Evolutionary conservation across 306 rosid genomes (phyloP), one percentile per base, ranked within the genome.

Genomic region (Lupinus albus): DNA sequence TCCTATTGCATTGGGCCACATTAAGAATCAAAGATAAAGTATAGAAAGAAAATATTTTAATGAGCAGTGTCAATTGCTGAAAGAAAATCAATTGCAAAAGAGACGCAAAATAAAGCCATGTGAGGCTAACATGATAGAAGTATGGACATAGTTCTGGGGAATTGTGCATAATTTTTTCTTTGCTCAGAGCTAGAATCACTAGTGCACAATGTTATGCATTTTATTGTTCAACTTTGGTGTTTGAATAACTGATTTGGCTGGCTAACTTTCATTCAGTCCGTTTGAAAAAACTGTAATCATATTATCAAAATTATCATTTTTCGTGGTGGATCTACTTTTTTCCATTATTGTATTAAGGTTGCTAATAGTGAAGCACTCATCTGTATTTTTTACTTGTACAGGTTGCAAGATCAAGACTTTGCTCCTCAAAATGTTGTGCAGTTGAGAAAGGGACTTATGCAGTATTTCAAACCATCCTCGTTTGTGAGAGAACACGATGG

Each of bases 371-470:
- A 71, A 64, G 7, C 57, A 51, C 66, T 53, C 12, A 61, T 67
- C 13, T 57, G 11, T 73, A 48, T 77, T 28, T 61, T 55, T 36
- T 25, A 75, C 53, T 55, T 74, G 61, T 74, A 32, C 67, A 91
- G 94, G 80, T 41, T 84, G 49, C 87, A 74, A 5, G 89, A 83
- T 51, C 83, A 67, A 75, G 94, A 83, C 61, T 82, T 80, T 14
- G 59, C 80, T 74, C 85, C 84, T 12, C 80, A 47, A 70, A 82
- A 77, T 79, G 17, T 71, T 73, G 64, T 20, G 68, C 82, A 54
- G 61, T 51, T 92, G 75, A 87, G 60, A 84, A 87, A 81, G 78
- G 77, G 89, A 58, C 83, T 82, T 44, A 39, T 38, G 36, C 84
- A 70, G 53, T 87, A 84, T 81, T 78, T 87, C 65, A 78, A 68